phyloP scores from a whole-genome alignment of 768 basidiomycete genomes.

The Paxillus rubicundulus region DNA sequence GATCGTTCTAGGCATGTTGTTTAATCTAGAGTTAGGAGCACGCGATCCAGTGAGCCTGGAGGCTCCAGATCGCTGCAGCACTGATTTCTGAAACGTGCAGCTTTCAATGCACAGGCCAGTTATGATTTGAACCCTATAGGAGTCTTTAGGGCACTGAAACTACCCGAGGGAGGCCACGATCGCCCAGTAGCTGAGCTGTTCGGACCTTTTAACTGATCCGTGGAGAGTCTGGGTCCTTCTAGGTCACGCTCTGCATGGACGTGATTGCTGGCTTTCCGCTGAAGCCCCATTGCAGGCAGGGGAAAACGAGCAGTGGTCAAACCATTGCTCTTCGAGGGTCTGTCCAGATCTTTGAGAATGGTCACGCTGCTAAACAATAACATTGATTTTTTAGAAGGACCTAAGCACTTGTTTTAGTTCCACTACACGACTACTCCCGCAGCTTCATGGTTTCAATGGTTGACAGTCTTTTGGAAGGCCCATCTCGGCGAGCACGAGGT shows the following conservation, averaged over 20 bases:
- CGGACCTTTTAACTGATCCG: neutral
- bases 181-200: neutral
- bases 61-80: neutral
- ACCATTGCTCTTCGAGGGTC: no score
- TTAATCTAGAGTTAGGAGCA: neutral
- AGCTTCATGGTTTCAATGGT: no score
- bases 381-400: conserved; percentile 13
- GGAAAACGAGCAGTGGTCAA: no score
- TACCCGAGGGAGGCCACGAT: neutral
- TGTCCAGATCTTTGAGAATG: no score
- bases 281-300: no score
- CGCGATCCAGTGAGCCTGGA: neutral
- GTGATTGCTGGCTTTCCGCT: no score
- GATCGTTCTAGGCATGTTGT: neutral
- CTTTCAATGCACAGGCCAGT: neutral
- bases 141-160: neutral
- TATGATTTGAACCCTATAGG: neutral
- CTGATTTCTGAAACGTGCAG: neutral
- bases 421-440: no score
- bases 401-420: neutral
- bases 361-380: no score
- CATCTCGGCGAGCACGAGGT: no score
- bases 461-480: neutral
- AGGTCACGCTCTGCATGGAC: neutral
- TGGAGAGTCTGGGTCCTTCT: neutral